A percentile compares a stretch with the other conserved stretches of the same genome.
These are phyloP conservation scores for Craterostigma plantagineum DNA, from an alignment of 257 asterid species.

Conservation along the genomic window DNA sequence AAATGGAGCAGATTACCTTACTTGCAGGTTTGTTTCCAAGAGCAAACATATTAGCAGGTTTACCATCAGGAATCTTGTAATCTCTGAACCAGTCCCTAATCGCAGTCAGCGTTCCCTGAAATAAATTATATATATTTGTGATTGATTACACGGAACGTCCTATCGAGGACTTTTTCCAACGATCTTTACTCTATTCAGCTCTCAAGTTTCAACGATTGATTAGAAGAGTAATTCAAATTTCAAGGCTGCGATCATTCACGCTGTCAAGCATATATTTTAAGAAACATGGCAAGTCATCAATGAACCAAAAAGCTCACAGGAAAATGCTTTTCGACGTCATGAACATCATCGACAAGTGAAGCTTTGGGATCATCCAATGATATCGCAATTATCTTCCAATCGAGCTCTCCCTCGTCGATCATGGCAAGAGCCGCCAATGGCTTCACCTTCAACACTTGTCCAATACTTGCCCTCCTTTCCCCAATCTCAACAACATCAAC, in stretches of 20 bases:
- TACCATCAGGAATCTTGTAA: conserved; percentile 98
- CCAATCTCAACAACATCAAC: conserved; percentile 99
- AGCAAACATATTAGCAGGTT: conserved; percentile 88
- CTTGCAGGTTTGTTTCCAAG: conserved; percentile 90
- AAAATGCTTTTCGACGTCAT: conserved; percentile 87
- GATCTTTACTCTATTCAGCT: too few relatives aligned
- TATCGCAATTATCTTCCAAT: conserved; percentile 94
- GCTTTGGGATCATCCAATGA: conserved; percentile 94
- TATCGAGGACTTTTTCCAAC: too few relatives aligned
- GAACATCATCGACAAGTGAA: conserved; percentile 81
- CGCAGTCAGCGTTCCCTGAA: conserved; percentile 91
- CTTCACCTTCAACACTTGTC: conserved; percentile 77
- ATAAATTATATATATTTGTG: neutral
- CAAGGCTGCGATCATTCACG: neutral
- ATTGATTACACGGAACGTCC: too few relatives aligned
- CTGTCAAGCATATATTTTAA: neutral
- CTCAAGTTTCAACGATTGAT: too few relatives aligned
- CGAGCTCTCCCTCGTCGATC: conserved; percentile 98
- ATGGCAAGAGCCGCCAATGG: conserved; percentile 91
- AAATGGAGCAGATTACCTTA: conserved; percentile 64
- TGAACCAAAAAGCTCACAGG: conserved; percentile 36
- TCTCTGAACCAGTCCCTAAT: conserved; percentile 98
- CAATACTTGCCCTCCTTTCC: conserved; percentile 48
- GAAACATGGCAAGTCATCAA: neutral
- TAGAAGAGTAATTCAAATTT: neutral